Percentiles rank a stretch among this genome's conserved stretches.
Conservation (phyloP, 1,139 yeast genomes). For the Meyerozyma carpophila region DNA sequence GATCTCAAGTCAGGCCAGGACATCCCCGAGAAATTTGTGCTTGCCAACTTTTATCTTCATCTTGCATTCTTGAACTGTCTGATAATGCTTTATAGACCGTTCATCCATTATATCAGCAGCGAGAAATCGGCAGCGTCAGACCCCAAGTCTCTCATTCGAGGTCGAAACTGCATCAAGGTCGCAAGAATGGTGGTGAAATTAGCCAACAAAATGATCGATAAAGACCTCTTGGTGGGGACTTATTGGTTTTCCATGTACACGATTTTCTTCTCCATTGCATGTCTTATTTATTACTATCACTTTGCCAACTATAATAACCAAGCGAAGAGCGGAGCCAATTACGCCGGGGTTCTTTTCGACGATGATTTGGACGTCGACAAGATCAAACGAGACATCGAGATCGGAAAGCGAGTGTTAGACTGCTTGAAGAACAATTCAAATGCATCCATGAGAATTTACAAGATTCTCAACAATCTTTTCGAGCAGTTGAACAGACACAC, state of each 20-base stretch:
- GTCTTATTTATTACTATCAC: constrained; percentile 79
- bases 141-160: constrained; percentile 55
- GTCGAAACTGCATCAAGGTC: constrained; percentile 79
- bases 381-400: constrained; percentile 72
- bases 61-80: constrained; percentile 79
- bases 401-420: constrained; percentile 71
- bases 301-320: constrained; percentile 44
- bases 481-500: constrained; percentile 74
- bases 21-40: constrained; percentile 57
- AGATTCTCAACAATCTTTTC: constrained; percentile 71
- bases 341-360: constrained; percentile 46
- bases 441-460: constrained; percentile 77
- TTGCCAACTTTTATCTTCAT: constrained; percentile 75
- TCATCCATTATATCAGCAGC: constrained; percentile 71
- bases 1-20: constrained; percentile 20
- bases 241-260: constrained; percentile 93
- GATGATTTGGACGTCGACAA: constrained; percentile 63
- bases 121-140: constrained; percentile 42
- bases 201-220: constrained; percentile 77
- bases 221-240: constrained; percentile 73
- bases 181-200: constrained; percentile 80
- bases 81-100: constrained; percentile 83
- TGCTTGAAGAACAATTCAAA: constrained; percentile 66
- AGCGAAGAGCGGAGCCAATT: constrained; percentile 28
- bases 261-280: constrained; percentile 87